A percentile compares a stretch with the other conserved stretches of the same genome.
Evolutionary conservation across 306 rosid species (phyloP).

Genomic region (Malus asiatica): DNA sequence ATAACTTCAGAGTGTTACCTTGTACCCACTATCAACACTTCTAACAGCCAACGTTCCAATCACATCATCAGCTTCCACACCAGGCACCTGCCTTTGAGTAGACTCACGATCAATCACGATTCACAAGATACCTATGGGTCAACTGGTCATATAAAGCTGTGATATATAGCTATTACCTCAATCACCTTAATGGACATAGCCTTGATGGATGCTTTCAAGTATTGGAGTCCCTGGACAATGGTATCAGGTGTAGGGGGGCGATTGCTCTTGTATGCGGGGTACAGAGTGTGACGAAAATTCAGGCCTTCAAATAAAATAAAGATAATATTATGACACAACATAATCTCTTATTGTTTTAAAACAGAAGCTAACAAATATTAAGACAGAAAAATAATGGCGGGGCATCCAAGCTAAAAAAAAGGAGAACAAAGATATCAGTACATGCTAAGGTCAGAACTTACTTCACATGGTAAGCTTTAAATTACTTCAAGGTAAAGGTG

Average conservation of each 20-base stretch:
- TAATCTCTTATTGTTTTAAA: neutral
- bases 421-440: neutral
- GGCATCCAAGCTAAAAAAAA: neutral
- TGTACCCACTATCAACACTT: constrained; percentile 79
- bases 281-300: constrained; percentile 81
- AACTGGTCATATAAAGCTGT: constrained; percentile 4
- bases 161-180: constrained; percentile 53
- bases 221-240: constrained; percentile 93
- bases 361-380: neutral
- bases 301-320: constrained; percentile 44
- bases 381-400: neutral
- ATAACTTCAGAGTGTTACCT: constrained; percentile 45
- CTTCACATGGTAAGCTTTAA: neutral
- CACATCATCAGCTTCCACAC: constrained; percentile 99
- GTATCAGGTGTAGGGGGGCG: constrained; percentile 98
- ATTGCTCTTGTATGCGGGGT: constrained; percentile 87
- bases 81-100: constrained; percentile 67
- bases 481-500: neutral
- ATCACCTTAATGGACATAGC: constrained; percentile 88
- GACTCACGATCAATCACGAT: constrained; percentile 10
- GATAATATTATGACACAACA: neutral
- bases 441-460: neutral
- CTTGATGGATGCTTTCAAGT: constrained; percentile 88
- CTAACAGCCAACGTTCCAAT: constrained; percentile 87
- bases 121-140: constrained; percentile 4